These are phyloP conservation scores for Epichloe elymi DNA, from an alignment of 2,329 filamentous ascomycete species.

Conservation along the genomic window DNA sequence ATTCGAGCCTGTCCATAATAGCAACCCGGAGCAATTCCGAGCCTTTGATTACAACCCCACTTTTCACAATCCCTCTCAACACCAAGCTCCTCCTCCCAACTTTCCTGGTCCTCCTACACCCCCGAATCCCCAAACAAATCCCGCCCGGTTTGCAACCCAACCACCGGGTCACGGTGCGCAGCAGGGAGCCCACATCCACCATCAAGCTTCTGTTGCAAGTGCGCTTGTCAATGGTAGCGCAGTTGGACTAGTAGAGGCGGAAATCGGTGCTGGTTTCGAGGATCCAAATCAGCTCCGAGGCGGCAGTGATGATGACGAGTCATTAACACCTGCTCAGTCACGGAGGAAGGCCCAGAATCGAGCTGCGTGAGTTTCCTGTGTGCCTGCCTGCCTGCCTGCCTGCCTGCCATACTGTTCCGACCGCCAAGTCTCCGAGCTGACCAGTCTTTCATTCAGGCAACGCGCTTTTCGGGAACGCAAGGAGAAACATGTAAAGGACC, in stretches of 20 bases:
- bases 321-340: conserved; percentile 43
- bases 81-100: conserved; percentile 13
- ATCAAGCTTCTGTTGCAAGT: conserved; percentile 12
- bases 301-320: conserved; percentile 43
- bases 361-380: conserved; percentile 37
- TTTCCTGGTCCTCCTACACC: conserved; percentile 38
- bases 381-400: neutral
- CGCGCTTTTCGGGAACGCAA: conserved; percentile 93
- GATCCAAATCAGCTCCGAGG: conserved; percentile 18
- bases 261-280: conserved; percentile 23
- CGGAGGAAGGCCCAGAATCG: conserved; percentile 48
- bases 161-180: conserved; percentile 13
- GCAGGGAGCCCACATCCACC: conserved; percentile 13
- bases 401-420: neutral
- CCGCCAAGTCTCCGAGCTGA: neutral
- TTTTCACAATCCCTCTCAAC: conserved; percentile 24
- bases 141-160: conserved; percentile 17
- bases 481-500: conserved; percentile 84
- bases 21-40: conserved; percentile 34
- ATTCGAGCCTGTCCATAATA: conserved; percentile 28
- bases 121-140: conserved; percentile 41
- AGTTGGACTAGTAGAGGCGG: conserved; percentile 19
- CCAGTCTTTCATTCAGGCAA: conserved; percentile 45
- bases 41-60: conserved; percentile 28
- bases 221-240: conserved; percentile 10